Evolutionary conservation across 164 flowering plant species (phyloP), one percentile per base, ranked within the genome.

Genomic region (Piper betle): DNA sequence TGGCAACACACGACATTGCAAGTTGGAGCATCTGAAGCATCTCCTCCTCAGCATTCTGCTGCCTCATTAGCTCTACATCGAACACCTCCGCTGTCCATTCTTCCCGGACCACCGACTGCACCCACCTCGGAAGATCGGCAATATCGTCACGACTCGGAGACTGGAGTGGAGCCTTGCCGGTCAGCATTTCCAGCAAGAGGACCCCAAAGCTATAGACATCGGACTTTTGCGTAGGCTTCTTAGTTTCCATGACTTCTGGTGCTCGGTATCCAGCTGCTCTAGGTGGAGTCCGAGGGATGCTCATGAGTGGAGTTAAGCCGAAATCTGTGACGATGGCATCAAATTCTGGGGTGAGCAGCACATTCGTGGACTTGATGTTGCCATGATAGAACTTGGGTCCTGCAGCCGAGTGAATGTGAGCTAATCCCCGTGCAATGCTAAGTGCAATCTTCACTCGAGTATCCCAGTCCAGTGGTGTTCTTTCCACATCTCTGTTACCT

Each of bases 61-160:
- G 73, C 64, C 83, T 73, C 59, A 85, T 83, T 62, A 90, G 82
- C 75, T 90, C 92, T 4, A 82, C 71, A 57, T 90, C 97, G 38
- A 87, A 90, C 5, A 90, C 90, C 75, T 90, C 97, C 0, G 90
- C 82, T 1, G 83, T 87, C 97, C 97, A 87, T 70, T 87, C 94
- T 69, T 87, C 94, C 8, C 83, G 62, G 16, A 85, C 95, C 0
- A 85, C 77, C 6, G 94, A 85, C 62, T 87, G 94, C 8, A 90
- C 94, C 97, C 95, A 90, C 61, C 97, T 74, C 0, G 97, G 94
- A n/a, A 90, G 82, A 73, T 90, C 97, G 1, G 80, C 80, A 2
- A 92, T 84, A 62, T 85, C 97, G 64, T 90, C 95, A 17, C 79
- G 79, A 60, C 85, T 58, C 12, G 84, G 78, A 57, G 89, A 75